Percentiles rank a stretch among this genome's conserved stretches.
These are phyloP conservation scores for Protoeuglena noctilucae DNA, from an alignment of 139 green algal genomes.

Conservation along the genomic window DNA sequence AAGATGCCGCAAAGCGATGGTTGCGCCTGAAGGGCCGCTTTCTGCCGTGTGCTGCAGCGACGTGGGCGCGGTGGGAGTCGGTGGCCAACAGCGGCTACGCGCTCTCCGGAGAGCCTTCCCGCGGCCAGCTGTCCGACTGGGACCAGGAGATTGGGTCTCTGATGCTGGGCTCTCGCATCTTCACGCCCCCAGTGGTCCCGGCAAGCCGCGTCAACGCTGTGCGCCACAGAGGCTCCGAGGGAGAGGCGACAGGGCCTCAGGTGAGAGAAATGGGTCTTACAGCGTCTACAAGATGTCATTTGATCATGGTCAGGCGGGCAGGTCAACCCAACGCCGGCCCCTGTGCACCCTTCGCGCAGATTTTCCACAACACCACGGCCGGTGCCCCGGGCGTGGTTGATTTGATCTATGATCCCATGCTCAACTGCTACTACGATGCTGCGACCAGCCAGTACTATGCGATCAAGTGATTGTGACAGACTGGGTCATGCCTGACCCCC, in stretches of 20 bases:
- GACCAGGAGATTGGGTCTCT: too few species aligned
- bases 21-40: too few species aligned
- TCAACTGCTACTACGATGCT: constrained; percentile 35
- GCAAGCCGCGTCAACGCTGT: constrained; percentile 3
- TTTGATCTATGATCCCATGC: constrained; percentile 30
- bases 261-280: not conserved
- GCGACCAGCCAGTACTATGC: constrained; percentile 28
- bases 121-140: too few species aligned
- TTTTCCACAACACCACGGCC: constrained; percentile 5
- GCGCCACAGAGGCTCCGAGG: not conserved
- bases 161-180: too few species aligned
- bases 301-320: not conserved
- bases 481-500: too few species aligned
- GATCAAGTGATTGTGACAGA: too few species aligned
- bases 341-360: constrained; percentile 1
- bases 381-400: constrained; percentile 15
- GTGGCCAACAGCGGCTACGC: too few species aligned
- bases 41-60: too few species aligned
- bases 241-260: not conserved
- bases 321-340: not conserved
- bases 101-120: too few species aligned
- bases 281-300: not conserved
- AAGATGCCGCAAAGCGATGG: too few species aligned
- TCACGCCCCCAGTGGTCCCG: constrained; percentile 20
- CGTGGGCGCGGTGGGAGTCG: too few species aligned